A percentile compares a stretch with the other conserved stretches of the same genome.
Evolutionary conservation across 441 rosid species (phyloP).

Genomic region (Erysimum cheiri): DNA sequence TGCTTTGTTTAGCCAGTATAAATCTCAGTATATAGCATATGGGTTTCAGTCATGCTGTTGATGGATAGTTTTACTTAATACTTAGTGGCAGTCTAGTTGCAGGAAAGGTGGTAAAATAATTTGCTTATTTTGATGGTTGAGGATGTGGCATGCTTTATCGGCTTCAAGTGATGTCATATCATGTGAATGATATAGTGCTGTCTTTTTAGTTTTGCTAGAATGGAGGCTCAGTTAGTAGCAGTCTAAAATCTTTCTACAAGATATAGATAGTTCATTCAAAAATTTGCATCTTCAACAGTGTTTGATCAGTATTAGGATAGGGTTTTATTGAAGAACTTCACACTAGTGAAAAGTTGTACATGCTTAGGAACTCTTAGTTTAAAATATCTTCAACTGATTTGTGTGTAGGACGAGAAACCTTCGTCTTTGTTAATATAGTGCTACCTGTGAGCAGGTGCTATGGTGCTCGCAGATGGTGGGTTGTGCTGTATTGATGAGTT

Average conservation of each 20-base stretch:
- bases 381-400: conserved; percentile 20
- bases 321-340: conserved; percentile 22
- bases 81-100: conserved; percentile 17
- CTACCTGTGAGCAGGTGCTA: conserved; percentile 72
- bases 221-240: conserved; percentile 20
- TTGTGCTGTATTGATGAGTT: conserved; percentile 98
- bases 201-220: conserved; percentile 22
- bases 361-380: conserved; percentile 11
- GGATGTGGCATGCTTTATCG: conserved; percentile 9
- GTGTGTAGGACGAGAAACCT: conserved; percentile 30
- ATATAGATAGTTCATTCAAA: conserved; percentile 30
- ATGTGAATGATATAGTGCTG: conserved; percentile 24
- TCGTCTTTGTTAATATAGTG: conserved; percentile 29
- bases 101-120: conserved; percentile 7
- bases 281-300: conserved; percentile 29
- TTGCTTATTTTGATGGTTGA: conserved; percentile 7
- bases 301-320: conserved; percentile 25
- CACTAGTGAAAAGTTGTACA: conserved; percentile 16
- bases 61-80: conserved; percentile 23
- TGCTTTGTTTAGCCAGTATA: conserved; percentile 12
- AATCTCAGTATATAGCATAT: conserved; percentile 33
- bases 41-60: conserved; percentile 31
- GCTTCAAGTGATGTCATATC: conserved; percentile 12
- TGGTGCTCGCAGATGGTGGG: conserved; percentile 99
- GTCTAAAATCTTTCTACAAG: conserved; percentile 9